Evolutionary conservation across 2,329 filamentous ascomycete genomes (phyloP).

Genomic region (Colletotrichum tamarilloi): DNA sequence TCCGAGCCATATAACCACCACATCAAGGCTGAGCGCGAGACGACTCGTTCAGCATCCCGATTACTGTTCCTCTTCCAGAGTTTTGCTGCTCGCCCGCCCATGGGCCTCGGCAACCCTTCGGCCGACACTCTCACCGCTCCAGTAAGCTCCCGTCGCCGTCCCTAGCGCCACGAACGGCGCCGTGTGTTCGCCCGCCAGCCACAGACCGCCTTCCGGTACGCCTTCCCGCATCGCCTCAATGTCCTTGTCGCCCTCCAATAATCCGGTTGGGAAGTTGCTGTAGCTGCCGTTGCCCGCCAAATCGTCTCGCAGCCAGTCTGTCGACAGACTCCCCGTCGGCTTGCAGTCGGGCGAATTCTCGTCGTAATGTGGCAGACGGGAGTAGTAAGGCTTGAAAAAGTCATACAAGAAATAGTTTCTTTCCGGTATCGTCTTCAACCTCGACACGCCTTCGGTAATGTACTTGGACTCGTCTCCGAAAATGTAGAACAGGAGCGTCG

Average conservation of each 20-base stretch:
- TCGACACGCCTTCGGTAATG: constrained; percentile 59
- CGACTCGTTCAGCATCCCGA: neutral
- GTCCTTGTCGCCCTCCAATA: constrained; percentile 77
- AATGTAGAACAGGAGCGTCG: constrained; percentile 87
- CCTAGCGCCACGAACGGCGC: constrained; percentile 90
- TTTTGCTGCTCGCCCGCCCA: constrained; percentile 39
- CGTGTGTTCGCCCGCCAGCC: constrained; percentile 92
- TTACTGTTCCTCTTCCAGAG: neutral
- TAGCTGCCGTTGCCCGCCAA: constrained; percentile 87
- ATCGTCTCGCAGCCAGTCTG: constrained; percentile 82
- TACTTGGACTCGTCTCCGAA: constrained; percentile 71
- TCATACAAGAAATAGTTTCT: constrained; percentile 66
- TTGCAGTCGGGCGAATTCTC: constrained; percentile 64
- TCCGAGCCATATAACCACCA: neutral
- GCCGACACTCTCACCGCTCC: constrained; percentile 86
- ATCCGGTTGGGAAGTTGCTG: constrained; percentile 83
- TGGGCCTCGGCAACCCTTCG: constrained; percentile 70
- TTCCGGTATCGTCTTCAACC: constrained; percentile 55
- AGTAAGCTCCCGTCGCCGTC: constrained; percentile 90
- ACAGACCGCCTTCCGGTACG: constrained; percentile 75
- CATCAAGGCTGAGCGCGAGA: neutral
- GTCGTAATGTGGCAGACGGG: constrained; percentile 76
- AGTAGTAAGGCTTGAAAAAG: constrained; percentile 84
- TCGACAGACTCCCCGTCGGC: constrained; percentile 74
- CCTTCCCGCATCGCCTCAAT: constrained; percentile 73